Percentiles rank a stretch among this genome's conserved stretches.
These are phyloP conservation scores for Tolypocladium pustulatum DNA, from an alignment of 2,329 filamentous ascomycete genomes.

Conservation along the genomic window DNA sequence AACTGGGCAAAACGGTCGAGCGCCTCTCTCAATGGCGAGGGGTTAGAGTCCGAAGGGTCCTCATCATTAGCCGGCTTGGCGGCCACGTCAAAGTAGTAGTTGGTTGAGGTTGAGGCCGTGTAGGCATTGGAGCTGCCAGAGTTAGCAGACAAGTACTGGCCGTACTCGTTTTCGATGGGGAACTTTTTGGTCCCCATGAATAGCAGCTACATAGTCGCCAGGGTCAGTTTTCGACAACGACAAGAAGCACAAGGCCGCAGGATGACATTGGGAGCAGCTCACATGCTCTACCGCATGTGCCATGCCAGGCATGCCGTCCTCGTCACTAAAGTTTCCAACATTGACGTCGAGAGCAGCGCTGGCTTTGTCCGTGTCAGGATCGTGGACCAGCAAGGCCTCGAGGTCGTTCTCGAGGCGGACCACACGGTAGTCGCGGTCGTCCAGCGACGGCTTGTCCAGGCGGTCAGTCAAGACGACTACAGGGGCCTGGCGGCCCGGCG, in stretches of 20 bases:
- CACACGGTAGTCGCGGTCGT: slow-evolving; percentile 81
- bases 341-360: slow-evolving; percentile 92
- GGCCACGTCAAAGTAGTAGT: slow-evolving; percentile 95
- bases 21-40: slow-evolving; percentile 61
- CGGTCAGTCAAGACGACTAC: slow-evolving; percentile 48
- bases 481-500: slow-evolving; percentile 16
- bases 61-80: slow-evolving; percentile 59
- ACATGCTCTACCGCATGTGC: slow-evolving; percentile 92
- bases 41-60: slow-evolving; percentile 42
- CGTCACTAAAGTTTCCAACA: slow-evolving; percentile 90
- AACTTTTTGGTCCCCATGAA: slow-evolving; percentile 99
- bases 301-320: slow-evolving; percentile 83
- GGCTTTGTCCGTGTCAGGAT: slow-evolving; percentile 91
- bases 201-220: slow-evolving; percentile 44
- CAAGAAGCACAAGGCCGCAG: not conserved
- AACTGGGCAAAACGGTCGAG: slow-evolving; percentile 91
- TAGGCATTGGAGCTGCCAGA: slow-evolving; percentile 93
- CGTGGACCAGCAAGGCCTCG: slow-evolving; percentile 86
- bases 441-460: slow-evolving; percentile 73
- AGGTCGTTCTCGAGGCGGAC: slow-evolving; percentile 77
- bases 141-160: slow-evolving; percentile 80
- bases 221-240: slow-evolving; percentile 3
- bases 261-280: slow-evolving; percentile 16
- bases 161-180: slow-evolving; percentile 90
- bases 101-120: slow-evolving; percentile 85